Conservation (phyloP, 306 rosid species). For the Glycine tomentella region DNA sequence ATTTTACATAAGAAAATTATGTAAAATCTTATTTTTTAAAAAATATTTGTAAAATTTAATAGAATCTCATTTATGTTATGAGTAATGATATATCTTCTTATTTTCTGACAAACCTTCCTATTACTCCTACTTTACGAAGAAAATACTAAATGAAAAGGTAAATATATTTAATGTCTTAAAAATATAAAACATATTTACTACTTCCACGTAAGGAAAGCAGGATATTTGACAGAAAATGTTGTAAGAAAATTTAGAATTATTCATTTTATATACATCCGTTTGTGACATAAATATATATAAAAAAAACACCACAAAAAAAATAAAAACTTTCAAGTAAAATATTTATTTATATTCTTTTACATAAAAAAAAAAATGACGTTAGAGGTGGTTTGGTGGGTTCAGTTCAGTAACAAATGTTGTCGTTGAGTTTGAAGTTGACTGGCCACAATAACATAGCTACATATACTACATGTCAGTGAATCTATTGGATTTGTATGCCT, state of each 20-base stretch:
- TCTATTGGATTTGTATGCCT: constrained; percentile 3
- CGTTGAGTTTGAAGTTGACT: background rate
- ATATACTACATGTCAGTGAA: background rate
- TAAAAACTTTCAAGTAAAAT: background rate
- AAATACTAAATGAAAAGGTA: no score
- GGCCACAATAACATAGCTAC: background rate
- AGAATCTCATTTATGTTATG: background rate
- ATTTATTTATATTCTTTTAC: background rate
- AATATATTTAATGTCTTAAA: no score
- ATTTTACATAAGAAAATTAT: background rate
- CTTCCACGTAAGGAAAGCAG: no score
- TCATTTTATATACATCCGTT: background rate
- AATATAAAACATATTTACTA: no score
- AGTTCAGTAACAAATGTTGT: background rate
- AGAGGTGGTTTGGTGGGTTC: background rate
- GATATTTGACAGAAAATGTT: background rate
- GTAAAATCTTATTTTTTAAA: background rate
- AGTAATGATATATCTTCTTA: no score
- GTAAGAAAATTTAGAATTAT: background rate
- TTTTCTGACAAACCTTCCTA: no score
- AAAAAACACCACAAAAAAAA: no score
- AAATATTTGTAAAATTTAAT: background rate
- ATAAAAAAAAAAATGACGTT: background rate
- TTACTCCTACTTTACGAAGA: no score
- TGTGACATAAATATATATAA: no score